phyloP scores from a whole-genome alignment of 768 basidiomycete species.

The Lactifluus echinatus region DNA sequence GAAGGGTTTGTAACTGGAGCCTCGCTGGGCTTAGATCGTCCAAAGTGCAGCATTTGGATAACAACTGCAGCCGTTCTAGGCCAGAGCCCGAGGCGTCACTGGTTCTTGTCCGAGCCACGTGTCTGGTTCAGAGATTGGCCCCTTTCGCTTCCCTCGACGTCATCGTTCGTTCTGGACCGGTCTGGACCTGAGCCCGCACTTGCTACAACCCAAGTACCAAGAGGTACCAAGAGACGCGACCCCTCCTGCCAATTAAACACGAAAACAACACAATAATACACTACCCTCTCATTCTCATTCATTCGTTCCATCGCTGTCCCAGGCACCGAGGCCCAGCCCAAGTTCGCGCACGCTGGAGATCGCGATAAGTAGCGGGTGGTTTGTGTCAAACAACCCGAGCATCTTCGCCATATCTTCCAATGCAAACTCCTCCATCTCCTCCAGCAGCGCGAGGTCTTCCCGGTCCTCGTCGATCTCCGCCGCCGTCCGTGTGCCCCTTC shows the following conservation, averaged over 20 bases:
- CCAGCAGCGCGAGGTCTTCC: constrained; percentile 62
- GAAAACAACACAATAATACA: not conserved
- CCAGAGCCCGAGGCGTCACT: no score
- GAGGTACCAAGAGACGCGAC: no score
- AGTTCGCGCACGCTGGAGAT: constrained; percentile 65
- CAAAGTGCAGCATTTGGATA: not conserved
- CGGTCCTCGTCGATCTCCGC: constrained; percentile 40
- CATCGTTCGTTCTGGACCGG: not conserved
- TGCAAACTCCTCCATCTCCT: constrained; percentile 79
- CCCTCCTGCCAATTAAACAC: not conserved
- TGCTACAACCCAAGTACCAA: no score
- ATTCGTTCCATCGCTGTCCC: constrained; percentile 24
- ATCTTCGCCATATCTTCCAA: constrained; percentile 72
- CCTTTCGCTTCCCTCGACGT: not conserved
- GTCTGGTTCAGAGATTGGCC: not conserved
- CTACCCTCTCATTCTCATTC: not conserved
- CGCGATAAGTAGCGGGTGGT: constrained; percentile 60
- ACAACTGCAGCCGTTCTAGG: no score
- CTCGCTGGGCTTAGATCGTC: no score
- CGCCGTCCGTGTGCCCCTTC: constrained; percentile 35
- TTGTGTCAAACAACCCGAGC: constrained; percentile 43
- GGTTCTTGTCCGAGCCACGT: not conserved
- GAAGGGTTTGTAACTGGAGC: not conserved
- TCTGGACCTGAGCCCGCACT: no score
- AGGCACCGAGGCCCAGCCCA: constrained; percentile 35